Evolutionary conservation across 129 eudicot genomes (phyloP).

Genomic region (Flaveria robusta): DNA sequence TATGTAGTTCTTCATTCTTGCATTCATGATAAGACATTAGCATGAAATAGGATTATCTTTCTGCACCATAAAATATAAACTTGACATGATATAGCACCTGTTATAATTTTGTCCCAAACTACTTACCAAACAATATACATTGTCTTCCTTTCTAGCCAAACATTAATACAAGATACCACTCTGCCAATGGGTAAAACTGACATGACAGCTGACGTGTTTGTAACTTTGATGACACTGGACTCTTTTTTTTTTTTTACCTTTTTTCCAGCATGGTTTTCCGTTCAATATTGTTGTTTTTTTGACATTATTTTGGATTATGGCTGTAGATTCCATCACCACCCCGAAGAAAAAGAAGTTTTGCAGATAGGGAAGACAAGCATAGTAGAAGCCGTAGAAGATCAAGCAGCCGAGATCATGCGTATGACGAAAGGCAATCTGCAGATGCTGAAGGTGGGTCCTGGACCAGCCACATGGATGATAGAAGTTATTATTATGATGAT

Average conservation of each 20-base stretch:
- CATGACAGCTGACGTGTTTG: not conserved
- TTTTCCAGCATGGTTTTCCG: not conserved
- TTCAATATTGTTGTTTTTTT: not conserved
- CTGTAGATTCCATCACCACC: conserved; percentile 82
- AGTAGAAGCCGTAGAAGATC: conserved; percentile 40
- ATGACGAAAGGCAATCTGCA: conserved; percentile 36
- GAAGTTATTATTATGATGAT: conserved; percentile 31
- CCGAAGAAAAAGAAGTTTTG: conserved; percentile 42
- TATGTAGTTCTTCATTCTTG: conserved; percentile 30
- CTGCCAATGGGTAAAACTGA: not conserved
- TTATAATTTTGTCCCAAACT: not conserved
- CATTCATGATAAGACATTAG: conserved; percentile 10
- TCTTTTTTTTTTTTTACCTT: not conserved
- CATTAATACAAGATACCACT: not conserved
- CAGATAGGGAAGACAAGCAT: conserved; percentile 34
- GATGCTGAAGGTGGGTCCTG: conserved; percentile 43
- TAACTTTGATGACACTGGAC: not conserved
- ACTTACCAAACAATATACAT: not conserved
- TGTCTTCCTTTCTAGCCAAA: not conserved
- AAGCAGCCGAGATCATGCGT: conserved; percentile 39
- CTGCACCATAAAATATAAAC: not conserved
- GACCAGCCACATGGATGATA: conserved; percentile 41
- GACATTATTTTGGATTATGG: not conserved
- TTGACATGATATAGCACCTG: not conserved
- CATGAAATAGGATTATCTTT: conserved; percentile 2